Base-by-base conservation (phyloP, 805 yeast species). In the Metschnikowia picachoensis region DNA sequence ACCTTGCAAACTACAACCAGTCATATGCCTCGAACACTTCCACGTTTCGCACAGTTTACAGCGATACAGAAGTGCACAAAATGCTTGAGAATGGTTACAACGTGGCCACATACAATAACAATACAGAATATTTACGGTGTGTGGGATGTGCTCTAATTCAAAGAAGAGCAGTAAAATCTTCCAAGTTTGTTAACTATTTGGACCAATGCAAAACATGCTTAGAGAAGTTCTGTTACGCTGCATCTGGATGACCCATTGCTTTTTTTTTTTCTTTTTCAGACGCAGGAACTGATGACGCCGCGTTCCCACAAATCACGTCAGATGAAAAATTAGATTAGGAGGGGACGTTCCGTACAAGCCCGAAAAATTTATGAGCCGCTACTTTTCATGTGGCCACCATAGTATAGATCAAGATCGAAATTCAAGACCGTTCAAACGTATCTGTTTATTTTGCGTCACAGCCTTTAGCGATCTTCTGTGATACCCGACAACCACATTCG, bases 111-210 rank as follows among this genome's bases (percentile, higher is more conserved):
- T 60, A 57, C 41, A 65, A 60, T 11, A 75, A 78, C 48, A 72
- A 76, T 3, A 39, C 55, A 1, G 55, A 62, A 36, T 80, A 65
- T 57, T 58, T 72, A 4, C 61, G 63, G 8, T 83, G 89, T 54
- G 50, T 82, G 8, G 80, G 78, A 1, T 83, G 89, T 61, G 75
- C 83, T 0, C 60, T 80, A 16, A 52, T 80, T 31, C 80, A 80
- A 47, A 62, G 86, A 48, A 39, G 44, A 14, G 41, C 41, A 3
- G 49, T 44, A 11, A 10, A 25, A 12, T 28, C 44, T 11, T 17
- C 27, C 9, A 17, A 30, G 4, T 31, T 17, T 8, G 13, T 5
- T 9, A 37, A 33, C 20, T 37, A 35, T 25, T 37, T 38, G 13
- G 15, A 33, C 2, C 35, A 35, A 17, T 52, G 55, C 33, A 30